Evolutionary conservation across 2,329 filamentous ascomycete genomes (phyloP).

Genomic region (Thelonectria blattea): DNA sequence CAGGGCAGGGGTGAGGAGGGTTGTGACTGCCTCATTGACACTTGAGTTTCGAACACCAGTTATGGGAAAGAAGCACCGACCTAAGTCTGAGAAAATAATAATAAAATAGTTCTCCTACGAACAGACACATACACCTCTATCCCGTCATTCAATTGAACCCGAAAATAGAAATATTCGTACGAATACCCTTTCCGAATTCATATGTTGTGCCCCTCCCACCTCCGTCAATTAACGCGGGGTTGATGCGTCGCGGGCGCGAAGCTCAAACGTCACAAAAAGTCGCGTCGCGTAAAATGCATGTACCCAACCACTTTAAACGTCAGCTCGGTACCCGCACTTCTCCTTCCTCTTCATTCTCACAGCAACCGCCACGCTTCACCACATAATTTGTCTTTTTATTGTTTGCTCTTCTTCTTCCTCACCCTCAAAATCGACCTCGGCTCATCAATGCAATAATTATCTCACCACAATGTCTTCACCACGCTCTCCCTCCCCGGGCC

Average conservation of each 20-base stretch:
- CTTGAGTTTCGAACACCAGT: too few species aligned
- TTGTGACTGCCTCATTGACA: too few species aligned
- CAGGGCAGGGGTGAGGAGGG: too few species aligned
- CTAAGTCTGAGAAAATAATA: too few species aligned
- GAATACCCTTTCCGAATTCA: too few species aligned
- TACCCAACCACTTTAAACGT: slow-evolving; percentile 33
- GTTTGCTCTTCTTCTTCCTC: not conserved
- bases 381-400: not conserved
- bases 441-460: not conserved
- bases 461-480: slow-evolving; percentile 54
- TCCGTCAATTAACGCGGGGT: slow-evolving; percentile 28
- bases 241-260: slow-evolving; percentile 37
- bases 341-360: slow-evolving; percentile 18
- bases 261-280: slow-evolving; percentile 20
- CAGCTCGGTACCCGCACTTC: slow-evolving; percentile 5
- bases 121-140: too few species aligned
- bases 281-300: slow-evolving; percentile 36
- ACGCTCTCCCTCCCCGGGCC: slow-evolving; percentile 52
- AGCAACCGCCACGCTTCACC: not conserved
- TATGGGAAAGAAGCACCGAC: too few species aligned
- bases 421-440: not conserved
- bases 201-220: not conserved
- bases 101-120: too few species aligned
- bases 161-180: too few species aligned
- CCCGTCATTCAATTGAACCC: too few species aligned